These are phyloP conservation scores for Herpetospermum pedunculosum DNA, from an alignment of 306 rosid genomes.

Conservation along the genomic window DNA sequence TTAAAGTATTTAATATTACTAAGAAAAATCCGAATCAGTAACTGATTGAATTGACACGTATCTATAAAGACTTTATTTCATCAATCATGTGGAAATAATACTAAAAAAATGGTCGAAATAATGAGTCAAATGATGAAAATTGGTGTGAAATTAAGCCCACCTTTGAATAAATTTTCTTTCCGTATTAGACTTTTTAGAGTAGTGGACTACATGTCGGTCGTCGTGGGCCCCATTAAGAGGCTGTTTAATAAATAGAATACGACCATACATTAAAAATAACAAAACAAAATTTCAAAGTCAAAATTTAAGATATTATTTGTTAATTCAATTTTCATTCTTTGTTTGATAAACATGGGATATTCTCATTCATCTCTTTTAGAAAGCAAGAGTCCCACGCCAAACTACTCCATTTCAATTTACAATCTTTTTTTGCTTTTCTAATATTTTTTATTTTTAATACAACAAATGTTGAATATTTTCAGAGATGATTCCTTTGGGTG, in stretches of 20 bases:
- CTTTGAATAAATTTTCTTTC: not conserved
- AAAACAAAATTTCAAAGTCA: not conserved
- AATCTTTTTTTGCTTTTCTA: not conserved
- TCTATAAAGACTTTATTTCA: not conserved
- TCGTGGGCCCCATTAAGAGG: not conserved
- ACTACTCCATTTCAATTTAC: not conserved
- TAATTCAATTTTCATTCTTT: not conserved
- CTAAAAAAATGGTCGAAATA: not conserved
- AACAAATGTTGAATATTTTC: too few relatives aligned
- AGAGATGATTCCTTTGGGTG: too few relatives aligned
- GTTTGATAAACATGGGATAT: not conserved
- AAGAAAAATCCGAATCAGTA: not conserved
- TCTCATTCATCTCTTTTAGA: not conserved
- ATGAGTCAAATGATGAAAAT: not conserved
- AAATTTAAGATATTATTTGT: not conserved
- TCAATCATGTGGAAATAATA: not conserved
- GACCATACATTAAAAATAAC: not conserved
- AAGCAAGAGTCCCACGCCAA: not conserved
- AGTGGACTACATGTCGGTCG: constrained; percentile 4
- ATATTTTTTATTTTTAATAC: too few relatives aligned
- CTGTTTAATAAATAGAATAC: not conserved
- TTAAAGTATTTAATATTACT: not conserved
- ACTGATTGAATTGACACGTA: not conserved
- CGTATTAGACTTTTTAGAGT: not conserved
- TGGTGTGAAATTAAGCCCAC: not conserved